Evolutionary conservation across 1,139 yeast species (phyloP).

Genomic region (Debaryomycetaceae sp.): DNA sequence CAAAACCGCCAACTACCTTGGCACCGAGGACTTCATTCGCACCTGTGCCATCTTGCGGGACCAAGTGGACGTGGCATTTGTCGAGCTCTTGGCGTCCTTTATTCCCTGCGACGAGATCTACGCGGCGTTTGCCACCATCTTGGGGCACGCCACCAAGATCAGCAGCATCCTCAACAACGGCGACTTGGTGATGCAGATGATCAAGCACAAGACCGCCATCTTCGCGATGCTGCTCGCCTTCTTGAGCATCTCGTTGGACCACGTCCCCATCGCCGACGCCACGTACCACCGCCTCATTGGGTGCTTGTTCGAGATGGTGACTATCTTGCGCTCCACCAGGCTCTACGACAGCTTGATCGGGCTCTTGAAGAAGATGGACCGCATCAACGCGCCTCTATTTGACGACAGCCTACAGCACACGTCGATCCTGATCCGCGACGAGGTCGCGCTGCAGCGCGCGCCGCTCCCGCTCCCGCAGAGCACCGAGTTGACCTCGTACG

Average conservation of each 20-base stretch:
- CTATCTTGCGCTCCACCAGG: conserved; percentile 29
- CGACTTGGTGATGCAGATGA: conserved; percentile 33
- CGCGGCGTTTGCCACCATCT: conserved; percentile 22
- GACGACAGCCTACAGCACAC: conserved; percentile 22
- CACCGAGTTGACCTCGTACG: conserved; percentile 16
- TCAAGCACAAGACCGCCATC: conserved; percentile 27
- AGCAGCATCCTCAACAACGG: conserved; percentile 28
- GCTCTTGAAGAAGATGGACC: conserved; percentile 26
- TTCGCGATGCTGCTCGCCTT: conserved; percentile 26
- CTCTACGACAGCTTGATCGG: conserved; percentile 21
- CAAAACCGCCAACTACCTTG: conserved; percentile 22
- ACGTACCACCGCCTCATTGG: conserved; percentile 25
- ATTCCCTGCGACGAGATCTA: conserved; percentile 26
- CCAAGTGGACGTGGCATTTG: conserved; percentile 20
- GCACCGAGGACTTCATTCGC: conserved; percentile 30
- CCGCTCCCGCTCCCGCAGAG: too few species aligned
- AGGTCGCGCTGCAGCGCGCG: conserved; percentile 23
- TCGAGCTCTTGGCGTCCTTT: conserved; percentile 21
- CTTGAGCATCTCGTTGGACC: conserved; percentile 22
- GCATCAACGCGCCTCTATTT: conserved; percentile 27
- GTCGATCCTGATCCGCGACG: conserved; percentile 25
- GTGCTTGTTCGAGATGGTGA: conserved; percentile 30
- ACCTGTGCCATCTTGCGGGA: conserved; percentile 26
- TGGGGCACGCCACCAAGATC: conserved; percentile 28
- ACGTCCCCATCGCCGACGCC: conserved; percentile 32